Conservation (phyloP, 257 asterid species). For the Solanum chilense region DNA sequence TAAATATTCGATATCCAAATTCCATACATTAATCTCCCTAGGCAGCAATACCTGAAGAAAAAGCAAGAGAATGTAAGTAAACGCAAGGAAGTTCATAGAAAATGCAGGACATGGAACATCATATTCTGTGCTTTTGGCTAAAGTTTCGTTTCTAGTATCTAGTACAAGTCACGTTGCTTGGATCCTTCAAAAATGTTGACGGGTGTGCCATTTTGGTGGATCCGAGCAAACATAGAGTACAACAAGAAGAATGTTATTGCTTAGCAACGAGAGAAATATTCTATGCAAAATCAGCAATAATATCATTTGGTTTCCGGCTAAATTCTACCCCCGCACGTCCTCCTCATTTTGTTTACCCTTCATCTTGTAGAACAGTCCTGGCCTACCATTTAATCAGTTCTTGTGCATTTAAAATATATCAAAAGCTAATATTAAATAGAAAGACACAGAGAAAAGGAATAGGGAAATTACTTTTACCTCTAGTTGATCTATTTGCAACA, state of each 20-base stretch:
- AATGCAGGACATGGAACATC: not conserved
- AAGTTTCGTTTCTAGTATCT: not conserved
- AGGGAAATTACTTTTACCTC: constrained; percentile 33
- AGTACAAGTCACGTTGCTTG: not conserved
- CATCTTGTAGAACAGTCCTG: not conserved
- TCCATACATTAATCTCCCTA: constrained; percentile 31
- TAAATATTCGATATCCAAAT: constrained; percentile 2
- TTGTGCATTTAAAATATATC: not conserved
- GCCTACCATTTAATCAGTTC: not conserved
- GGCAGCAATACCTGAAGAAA: constrained; percentile 55
- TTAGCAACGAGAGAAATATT: not conserved
- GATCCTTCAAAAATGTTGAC: not conserved
- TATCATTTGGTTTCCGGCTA: not conserved
- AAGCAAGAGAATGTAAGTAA: not conserved
- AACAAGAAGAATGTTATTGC: not conserved
- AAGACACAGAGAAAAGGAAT: not conserved
- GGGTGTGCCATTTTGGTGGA: not conserved
- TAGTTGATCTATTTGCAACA: constrained; percentile 46
- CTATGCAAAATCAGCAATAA: not conserved
- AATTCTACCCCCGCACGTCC: not conserved
- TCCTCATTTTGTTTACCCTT: not conserved
- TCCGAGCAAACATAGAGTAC: not conserved
- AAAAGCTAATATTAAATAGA: not conserved
- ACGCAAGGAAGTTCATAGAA: not conserved
- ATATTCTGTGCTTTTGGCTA: not conserved